Evolutionary conservation across 345 rosid genomes (phyloP).

Genomic region (Euphorbia pulcherrima): DNA sequence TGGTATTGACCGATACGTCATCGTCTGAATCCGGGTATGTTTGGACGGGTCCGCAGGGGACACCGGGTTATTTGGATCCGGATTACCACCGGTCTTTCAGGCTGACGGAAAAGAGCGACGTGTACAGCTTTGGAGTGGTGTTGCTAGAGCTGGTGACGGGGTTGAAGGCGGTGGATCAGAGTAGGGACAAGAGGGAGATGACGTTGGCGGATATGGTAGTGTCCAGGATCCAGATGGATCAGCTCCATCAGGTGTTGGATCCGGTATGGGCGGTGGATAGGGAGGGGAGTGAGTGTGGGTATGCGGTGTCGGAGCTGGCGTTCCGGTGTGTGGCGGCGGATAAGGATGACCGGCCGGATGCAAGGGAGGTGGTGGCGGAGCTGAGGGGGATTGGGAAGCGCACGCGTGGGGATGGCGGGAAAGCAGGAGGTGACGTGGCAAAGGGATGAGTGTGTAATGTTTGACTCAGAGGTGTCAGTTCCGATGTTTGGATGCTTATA

Average conservation of each 20-base stretch:
- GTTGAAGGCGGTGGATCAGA: conserved; percentile 77
- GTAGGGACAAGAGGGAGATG: conserved; percentile 70
- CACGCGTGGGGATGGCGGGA: conserved; percentile 32
- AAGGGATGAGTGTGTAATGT: background rate
- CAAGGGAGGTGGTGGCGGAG: conserved; percentile 73
- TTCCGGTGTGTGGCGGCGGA: conserved; percentile 87
- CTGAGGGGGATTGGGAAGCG: conserved; percentile 52
- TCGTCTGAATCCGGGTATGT: conserved; percentile 51
- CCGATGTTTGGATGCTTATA: conserved; percentile 1
- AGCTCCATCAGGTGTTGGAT: conserved; percentile 64
- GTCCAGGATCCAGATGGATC: conserved; percentile 74
- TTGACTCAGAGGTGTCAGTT: background rate
- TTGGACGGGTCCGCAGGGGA: conserved; percentile 93
- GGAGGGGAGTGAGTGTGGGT: conserved; percentile 43
- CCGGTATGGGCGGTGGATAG: conserved; percentile 40
- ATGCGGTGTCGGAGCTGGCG: conserved; percentile 83
- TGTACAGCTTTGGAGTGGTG: conserved; percentile 83
- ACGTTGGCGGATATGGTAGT: conserved; percentile 80
- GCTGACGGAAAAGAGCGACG: conserved; percentile 87
- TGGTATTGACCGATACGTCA: conserved; percentile 46
- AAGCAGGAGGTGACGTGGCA: conserved; percentile 29
- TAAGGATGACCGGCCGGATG: conserved; percentile 85
- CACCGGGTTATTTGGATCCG: conserved; percentile 90
- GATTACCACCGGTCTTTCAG: conserved; percentile 86
- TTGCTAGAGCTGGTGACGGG: conserved; percentile 80